Evolutionary conservation across 768 basidiomycete species (phyloP).

Genomic region (Galerina sulciceps): DNA sequence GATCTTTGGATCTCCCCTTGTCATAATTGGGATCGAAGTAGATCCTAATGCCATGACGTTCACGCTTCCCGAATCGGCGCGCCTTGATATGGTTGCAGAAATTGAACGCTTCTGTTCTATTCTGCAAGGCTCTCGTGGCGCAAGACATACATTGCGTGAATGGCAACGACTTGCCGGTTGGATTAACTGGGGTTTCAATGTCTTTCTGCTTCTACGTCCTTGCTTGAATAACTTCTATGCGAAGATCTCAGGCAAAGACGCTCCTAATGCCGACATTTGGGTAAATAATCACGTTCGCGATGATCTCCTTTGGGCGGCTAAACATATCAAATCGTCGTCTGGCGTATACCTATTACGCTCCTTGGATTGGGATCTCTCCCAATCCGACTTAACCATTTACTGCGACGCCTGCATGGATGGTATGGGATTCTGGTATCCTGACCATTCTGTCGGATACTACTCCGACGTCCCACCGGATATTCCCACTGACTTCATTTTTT

Average conservation of each 20-base stretch:
- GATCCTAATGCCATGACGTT: conserved; percentile 33
- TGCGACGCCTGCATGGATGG: conserved; percentile 30
- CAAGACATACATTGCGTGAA: neutral
- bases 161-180: conserved; percentile 37
- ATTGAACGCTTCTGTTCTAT: too few relatives aligned
- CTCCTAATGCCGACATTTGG: conserved; percentile 17
- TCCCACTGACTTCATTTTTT: neutral
- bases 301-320: conserved; percentile 36
- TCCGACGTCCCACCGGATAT: neutral
- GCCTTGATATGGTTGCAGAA: neutral
- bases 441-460: conserved; percentile 23
- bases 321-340: conserved; percentile 18
- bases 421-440: conserved; percentile 34
- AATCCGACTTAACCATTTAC: conserved; percentile 17
- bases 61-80: conserved; percentile 16
- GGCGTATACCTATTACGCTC: conserved; percentile 30
- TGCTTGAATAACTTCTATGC: conserved; percentile 35
- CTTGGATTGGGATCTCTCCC: conserved; percentile 4
- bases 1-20: conserved; percentile 26
- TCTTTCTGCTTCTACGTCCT: conserved; percentile 37
- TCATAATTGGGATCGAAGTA: conserved; percentile 42
- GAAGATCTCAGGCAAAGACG: conserved; percentile 32
- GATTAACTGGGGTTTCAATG: conserved; percentile 46
- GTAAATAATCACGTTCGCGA: conserved; percentile 29
- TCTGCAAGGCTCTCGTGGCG: too few relatives aligned